Conservation (phyloP, 495 filamentous ascomycete genomes). For the Poronia punctata region DNA sequence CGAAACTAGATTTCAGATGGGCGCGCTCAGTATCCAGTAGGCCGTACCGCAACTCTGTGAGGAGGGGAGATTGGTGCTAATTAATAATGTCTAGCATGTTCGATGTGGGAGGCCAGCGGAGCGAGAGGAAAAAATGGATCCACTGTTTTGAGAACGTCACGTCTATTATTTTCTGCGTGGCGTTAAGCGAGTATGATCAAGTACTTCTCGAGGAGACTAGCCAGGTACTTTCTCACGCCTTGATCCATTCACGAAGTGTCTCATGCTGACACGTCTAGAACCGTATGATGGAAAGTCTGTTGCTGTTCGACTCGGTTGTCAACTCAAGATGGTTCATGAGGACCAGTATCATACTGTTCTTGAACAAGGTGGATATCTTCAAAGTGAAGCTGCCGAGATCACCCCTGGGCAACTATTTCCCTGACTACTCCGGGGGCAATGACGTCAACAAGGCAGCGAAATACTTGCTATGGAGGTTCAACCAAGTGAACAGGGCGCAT, state of each 20-base stretch:
- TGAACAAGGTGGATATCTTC: conserved; percentile 99
- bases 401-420: conserved; percentile 88
- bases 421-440: conserved; percentile 94
- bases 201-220: conserved; percentile 94
- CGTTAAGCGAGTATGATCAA: conserved; percentile 97
- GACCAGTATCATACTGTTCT: conserved; percentile 95
- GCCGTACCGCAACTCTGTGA: conserved; percentile 22
- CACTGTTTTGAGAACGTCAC: conserved; percentile 99
- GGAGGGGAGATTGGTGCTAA: conserved; percentile 18
- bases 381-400: conserved; percentile 85
- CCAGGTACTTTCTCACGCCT: conserved; percentile 78
- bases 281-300: conserved; percentile 96
- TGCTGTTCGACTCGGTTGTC: conserved; percentile 98
- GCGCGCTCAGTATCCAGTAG: conserved; percentile 96
- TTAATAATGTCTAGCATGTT: conserved; percentile 70
- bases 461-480: conserved; percentile 96
- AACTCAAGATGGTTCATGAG: conserved; percentile 99
- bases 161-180: conserved; percentile 99
- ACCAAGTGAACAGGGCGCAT: conserved; percentile 94
- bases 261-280: conserved; percentile 51
- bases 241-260: conserved; percentile 13
- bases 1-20: conserved; percentile 97
- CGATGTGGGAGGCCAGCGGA: conserved; percentile 93
- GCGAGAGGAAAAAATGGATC: conserved; percentile 99
- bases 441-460: conserved; percentile 97